Evolutionary conservation across 2,329 filamentous ascomycete species (phyloP), one percentile per base, ranked within the genome.

Genomic region (Apiospora rasikravindrae): DNA sequence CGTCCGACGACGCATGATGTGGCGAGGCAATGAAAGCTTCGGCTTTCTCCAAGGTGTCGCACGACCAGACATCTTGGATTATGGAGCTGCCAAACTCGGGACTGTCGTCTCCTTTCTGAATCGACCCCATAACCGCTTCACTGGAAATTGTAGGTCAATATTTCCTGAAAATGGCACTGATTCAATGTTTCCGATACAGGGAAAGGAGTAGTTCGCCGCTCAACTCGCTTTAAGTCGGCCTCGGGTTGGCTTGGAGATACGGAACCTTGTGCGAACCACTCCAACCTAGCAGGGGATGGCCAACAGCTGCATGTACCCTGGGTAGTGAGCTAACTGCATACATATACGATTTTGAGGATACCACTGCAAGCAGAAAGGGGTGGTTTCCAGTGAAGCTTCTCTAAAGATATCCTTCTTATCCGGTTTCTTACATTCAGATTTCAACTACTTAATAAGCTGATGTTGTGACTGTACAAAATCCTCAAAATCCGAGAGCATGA

Each of bases 31-130:
- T 70, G 57, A 77, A 73, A 0, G 72, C 42, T 10, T 67, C 69
- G 37, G 79, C 80, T 71, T 80, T 80, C 11, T 79, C 77, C 10
- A 78, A 70, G 0, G 77, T 78, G 73, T 80, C 73, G 75, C 77
- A 78, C 7, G 53, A 69, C 78, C 78, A 80, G 19, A 73, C 69
- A 45, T 73, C 72, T 44, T 72, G 71, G 29, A 74, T 47, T 22
- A 40, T 2, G 19, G 57, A 64, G 29, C 57, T 40, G 8, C 57
- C 57, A 40, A 64, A 64, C 16, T 40, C 57, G 57, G 33, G 6
- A 19, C 11, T 64, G 19, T 13, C 57, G 11, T 10, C 57, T 40
- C 10, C 10, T n/a, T 64, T 13, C 10, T 26, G 33, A 6, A 4
- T 14, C 8, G 33, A n/a, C 6, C 8, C 29, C 57, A 64, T 64